phyloP scores from a whole-genome alignment of 2,329 filamentous ascomycete genomes.

The Epichloe gansuensis region DNA sequence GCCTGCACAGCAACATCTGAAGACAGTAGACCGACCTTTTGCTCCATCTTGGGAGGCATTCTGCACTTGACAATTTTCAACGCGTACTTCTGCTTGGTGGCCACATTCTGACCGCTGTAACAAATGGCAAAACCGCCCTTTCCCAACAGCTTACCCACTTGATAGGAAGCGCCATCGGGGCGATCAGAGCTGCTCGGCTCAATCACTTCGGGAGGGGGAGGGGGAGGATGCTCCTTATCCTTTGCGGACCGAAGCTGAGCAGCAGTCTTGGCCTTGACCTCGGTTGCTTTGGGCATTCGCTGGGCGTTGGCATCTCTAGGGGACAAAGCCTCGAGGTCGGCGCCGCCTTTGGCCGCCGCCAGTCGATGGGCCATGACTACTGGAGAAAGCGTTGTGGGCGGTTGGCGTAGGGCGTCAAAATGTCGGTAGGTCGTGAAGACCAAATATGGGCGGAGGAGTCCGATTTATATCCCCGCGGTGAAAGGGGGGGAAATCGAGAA shows the following conservation, averaged over 20 bases:
- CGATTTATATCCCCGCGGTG: neutral
- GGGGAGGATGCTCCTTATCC: constrained; percentile 54
- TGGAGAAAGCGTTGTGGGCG: constrained; percentile 1
- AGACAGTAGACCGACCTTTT: constrained; percentile 49
- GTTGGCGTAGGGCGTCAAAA: neutral
- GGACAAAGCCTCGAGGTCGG: constrained; percentile 51
- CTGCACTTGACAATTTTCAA: constrained; percentile 75
- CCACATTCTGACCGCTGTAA: constrained; percentile 56
- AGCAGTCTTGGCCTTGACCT: constrained; percentile 39
- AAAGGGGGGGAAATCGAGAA: neutral
- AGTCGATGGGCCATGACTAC: constrained; percentile 34
- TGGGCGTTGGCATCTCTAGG: constrained; percentile 52
- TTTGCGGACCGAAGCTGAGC: constrained; percentile 43
- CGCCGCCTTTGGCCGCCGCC: constrained; percentile 31
- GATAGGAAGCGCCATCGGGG: constrained; percentile 57
- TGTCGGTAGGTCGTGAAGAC: neutral
- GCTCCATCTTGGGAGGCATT: constrained; percentile 72
- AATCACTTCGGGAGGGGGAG: constrained; percentile 45
- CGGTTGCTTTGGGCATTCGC: constrained; percentile 33
- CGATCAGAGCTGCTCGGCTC: constrained; percentile 58
- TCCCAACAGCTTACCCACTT: constrained; percentile 60
- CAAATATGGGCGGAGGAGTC: neutral
- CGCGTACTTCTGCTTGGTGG: constrained; percentile 55
- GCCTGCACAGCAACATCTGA: neutral
- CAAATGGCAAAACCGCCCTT: constrained; percentile 78